Evolutionary conservation across 768 basidiomycete species (phyloP).

Genomic region (Coprinellus micaceus): DNA sequence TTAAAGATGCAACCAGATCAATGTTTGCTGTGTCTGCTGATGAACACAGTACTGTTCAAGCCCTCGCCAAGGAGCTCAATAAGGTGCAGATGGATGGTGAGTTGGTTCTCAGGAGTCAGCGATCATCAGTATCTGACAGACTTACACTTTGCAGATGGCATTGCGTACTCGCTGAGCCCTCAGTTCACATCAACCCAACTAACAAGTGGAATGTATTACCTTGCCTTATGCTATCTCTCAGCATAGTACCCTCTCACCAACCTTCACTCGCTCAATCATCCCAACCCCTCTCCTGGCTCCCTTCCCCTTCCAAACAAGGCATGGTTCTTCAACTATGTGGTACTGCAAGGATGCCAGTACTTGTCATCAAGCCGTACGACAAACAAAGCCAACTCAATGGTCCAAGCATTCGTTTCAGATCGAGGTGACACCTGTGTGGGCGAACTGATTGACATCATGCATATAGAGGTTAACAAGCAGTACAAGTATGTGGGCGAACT

Average conservation of each 20-base stretch:
- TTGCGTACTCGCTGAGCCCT: too few species aligned
- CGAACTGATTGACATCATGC: constrained; percentile 6
- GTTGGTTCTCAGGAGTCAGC: not conserved
- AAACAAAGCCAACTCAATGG: not conserved
- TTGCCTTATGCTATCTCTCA: too few species aligned
- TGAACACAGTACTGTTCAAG: constrained; percentile 18
- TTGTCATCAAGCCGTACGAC: not conserved
- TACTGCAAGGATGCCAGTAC: not conserved
- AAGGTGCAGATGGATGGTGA: constrained; percentile 17
- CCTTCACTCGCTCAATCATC: too few species aligned
- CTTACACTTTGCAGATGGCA: too few species aligned
- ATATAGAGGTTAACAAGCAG: not conserved
- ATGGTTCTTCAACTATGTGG: not conserved
- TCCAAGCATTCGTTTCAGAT: not conserved
- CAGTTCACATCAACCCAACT: too few species aligned
- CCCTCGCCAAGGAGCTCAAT: constrained; percentile 17
- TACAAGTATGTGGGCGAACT: constrained; percentile 3
- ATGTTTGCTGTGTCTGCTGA: constrained; percentile 22
- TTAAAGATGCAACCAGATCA: constrained; percentile 2
- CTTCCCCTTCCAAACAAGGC: not conserved
- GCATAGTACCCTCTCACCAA: too few species aligned
- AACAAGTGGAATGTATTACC: too few species aligned
- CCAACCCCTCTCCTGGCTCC: not conserved
- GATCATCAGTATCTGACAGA: too few species aligned
- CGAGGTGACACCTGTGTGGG: constrained; percentile 5